Percentiles rank a stretch among this genome's conserved stretches.
Evolutionary conservation across 805 yeast genomes (phyloP).

Genomic region (Pichia thaimueangensis): DNA sequence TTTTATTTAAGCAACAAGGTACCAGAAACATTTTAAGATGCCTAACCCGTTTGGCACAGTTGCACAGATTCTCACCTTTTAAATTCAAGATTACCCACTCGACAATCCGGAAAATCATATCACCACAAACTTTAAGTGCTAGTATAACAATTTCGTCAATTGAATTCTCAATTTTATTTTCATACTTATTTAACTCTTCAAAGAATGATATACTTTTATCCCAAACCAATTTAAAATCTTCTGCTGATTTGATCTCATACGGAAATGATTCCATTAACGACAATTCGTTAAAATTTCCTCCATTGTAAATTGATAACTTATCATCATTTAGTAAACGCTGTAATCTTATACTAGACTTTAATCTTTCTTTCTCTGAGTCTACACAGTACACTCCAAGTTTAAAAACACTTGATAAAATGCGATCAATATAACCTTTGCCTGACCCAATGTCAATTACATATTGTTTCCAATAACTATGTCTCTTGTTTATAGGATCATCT

Average conservation of each 20-base stretch:
- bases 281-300: neutral
- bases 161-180: neutral
- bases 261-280: slow-evolving; percentile 6
- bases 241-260: slow-evolving; percentile 1
- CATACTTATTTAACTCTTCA: neutral
- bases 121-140: slow-evolving; percentile 26
- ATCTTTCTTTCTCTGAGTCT: slow-evolving; percentile 19
- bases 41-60: neutral
- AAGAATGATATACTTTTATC: neutral
- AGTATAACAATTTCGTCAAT: slow-evolving; percentile 6
- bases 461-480: neutral
- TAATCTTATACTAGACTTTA: slow-evolving; percentile 18
- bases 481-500: neutral
- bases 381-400: slow-evolving; percentile 18
- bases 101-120: slow-evolving; percentile 17
- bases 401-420: slow-evolving; percentile 20
- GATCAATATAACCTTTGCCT: slow-evolving; percentile 27
- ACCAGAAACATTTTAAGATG: slow-evolving; percentile 6
- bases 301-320: neutral
- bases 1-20: slow-evolving; percentile 20
- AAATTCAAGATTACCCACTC: slow-evolving; percentile 9
- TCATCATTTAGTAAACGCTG: slow-evolving; percentile 18
- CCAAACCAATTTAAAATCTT: slow-evolving; percentile 10
- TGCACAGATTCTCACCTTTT: neutral
- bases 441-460: slow-evolving; percentile 26